Base-by-base conservation (phyloP, 2,329 filamentous ascomycete genomes). In the Scytalidium sp. region DNA sequence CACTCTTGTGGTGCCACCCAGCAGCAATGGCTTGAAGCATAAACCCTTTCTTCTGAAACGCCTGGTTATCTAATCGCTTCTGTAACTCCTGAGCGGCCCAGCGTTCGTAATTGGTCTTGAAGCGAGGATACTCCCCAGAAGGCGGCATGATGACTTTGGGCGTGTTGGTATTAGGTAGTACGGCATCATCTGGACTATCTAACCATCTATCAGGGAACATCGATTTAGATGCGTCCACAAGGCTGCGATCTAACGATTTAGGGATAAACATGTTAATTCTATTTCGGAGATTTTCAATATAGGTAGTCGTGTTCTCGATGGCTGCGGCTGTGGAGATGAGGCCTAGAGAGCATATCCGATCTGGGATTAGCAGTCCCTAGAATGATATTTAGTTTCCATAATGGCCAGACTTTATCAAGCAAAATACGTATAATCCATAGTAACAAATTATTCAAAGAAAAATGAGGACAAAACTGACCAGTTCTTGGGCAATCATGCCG, bases 401-500 rank as follows among this genome's bases (percentile, higher is more conserved):
- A 45, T 32, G 22, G 8, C 6, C 17, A 5, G 22, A 44, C 19
- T n/a, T n/a, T n/a, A n/a, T n/a, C n/a, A n/a, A n/a, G n/a, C n/a
- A n/a, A n/a, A n/a, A n/a, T n/a, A n/a, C n/a, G n/a, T n/a, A n/a
- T n/a, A n/a, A n/a, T n/a, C n/a, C n/a, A n/a, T n/a, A n/a, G n/a
- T n/a, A n/a, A n/a, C n/a, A n/a, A n/a, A n/a, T n/a, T n/a, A n/a
- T n/a, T n/a, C n/a, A n/a, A 13, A 46, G 10, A 47, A 52, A 15
- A 62, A 60, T 19, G 21, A 23, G 5, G 21, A 20, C 19, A 39
- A 20, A 11, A 63, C 69, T 61, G 66, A 76, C 79, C 3, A 96
- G 63, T 70, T 96, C 91, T 68, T 96, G 91, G 2, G 88, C 83
- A 60, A 96, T 93, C 91, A 96, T 96, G 62, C 91, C 90, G 55